phyloP scores from a whole-genome alignment of 441 rosid species.

The Adansonia grandidieri region DNA sequence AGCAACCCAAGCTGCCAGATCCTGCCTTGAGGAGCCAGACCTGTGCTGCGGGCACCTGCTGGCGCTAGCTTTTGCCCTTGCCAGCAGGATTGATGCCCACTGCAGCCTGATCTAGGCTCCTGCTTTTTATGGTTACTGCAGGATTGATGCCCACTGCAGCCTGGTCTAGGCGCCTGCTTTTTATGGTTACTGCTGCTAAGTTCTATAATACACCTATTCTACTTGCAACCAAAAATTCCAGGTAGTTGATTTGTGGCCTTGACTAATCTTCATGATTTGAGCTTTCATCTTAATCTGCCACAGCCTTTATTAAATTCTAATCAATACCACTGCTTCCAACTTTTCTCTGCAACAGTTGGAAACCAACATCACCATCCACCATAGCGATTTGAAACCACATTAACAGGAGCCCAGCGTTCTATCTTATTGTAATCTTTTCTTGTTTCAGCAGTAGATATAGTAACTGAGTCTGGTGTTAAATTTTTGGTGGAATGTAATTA shows the following conservation, averaged over 20 bases:
- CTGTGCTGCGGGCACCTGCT: not conserved
- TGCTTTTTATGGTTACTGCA: not conserved
- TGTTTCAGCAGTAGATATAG: not conserved
- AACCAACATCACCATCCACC: not conserved
- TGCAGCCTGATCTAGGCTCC: constrained; percentile 1
- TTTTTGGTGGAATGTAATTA: not conserved
- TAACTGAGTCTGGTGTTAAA: not conserved
- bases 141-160: not conserved
- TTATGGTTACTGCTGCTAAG: not conserved
- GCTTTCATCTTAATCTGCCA: not conserved
- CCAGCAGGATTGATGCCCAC: not conserved
- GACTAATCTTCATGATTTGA: not conserved
- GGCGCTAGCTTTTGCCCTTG: not conserved
- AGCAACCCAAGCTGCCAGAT: not conserved
- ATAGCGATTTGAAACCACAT: not conserved
- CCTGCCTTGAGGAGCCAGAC: not conserved
- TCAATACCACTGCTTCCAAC: not conserved
- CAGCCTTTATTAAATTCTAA: not conserved
- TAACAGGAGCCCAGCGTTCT: not conserved
- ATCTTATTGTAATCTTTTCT: not conserved
- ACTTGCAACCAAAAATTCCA: not conserved
- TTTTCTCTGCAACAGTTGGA: not conserved
- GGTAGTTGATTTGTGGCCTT: not conserved
- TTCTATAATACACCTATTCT: constrained; percentile 2
- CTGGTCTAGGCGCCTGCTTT: not conserved